Evolutionary conservation across 2,329 filamentous ascomycete species (phyloP).

Genomic region (Camptophora hylomeconis): DNA sequence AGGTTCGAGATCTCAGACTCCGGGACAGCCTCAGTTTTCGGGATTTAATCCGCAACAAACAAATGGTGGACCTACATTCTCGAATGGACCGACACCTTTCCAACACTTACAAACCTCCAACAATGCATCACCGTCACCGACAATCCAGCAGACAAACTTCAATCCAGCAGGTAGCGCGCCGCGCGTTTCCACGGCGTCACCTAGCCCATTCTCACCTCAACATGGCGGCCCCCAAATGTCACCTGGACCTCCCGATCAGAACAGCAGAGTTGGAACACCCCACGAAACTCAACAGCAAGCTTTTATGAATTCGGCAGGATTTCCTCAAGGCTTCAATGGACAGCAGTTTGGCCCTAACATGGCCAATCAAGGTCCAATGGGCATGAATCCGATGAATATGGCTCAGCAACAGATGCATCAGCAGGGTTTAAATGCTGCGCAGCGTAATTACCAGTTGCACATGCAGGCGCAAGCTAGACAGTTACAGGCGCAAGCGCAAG

Average conservation of each 20-base stretch:
- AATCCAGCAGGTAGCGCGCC: conserved; percentile 52
- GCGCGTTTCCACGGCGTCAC: conserved; percentile 80
- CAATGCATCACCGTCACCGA: conserved; percentile 83
- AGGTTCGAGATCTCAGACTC: conserved; percentile 82
- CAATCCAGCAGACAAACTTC: conserved; percentile 65
- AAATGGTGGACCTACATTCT: conserved; percentile 48
- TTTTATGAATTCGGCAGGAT: conserved; percentile 37
- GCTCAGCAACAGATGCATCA: conserved; percentile 36
- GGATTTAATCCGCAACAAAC: conserved; percentile 56
- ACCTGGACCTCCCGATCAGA: conserved; percentile 62
- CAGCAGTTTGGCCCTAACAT: conserved; percentile 31
- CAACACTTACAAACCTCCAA: conserved; percentile 71
- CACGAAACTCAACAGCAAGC: conserved; percentile 52
- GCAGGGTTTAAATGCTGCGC: conserved; percentile 56
- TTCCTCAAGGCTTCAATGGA: conserved; percentile 24
- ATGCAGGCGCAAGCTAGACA: conserved; percentile 64
- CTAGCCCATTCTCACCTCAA: conserved; percentile 77
- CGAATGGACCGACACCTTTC: conserved; percentile 55
- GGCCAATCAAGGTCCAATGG: conserved; percentile 25
- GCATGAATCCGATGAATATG: conserved; percentile 38
- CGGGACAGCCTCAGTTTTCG: conserved; percentile 61
- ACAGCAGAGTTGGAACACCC: conserved; percentile 51
- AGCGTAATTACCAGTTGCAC: conserved; percentile 69
- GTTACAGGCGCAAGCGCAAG: conserved; percentile 25
- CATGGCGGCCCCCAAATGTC: conserved; percentile 62